Evolutionary conservation across 805 yeast genomes (phyloP).

Genomic region (Jamesozyma piceae): DNA sequence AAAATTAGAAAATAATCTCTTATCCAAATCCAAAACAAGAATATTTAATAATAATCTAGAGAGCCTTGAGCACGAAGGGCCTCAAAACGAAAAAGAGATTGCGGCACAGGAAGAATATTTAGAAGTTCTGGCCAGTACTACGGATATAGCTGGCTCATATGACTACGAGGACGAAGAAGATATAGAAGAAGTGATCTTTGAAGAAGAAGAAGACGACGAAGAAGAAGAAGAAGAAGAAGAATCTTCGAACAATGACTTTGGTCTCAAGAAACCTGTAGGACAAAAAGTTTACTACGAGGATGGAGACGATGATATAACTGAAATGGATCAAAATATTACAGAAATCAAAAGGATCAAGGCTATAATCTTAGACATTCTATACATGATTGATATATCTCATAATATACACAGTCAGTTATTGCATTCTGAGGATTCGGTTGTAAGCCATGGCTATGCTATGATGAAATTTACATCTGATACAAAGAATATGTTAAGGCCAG

Average conservation of each 20-base stretch:
- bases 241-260: background rate
- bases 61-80: too few relatives aligned
- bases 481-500: background rate
- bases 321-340: conserved; percentile 1
- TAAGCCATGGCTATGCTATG: background rate
- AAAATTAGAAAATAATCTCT: background rate
- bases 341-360: background rate
- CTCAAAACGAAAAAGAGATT: background rate
- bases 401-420: background rate
- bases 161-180: conserved; percentile 7
- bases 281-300: background rate
- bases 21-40: background rate
- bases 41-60: conserved; percentile 2
- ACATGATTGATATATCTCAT: background rate
- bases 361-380: background rate
- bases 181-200: background rate
- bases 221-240: background rate
- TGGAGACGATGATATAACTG: background rate
- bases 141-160: conserved; percentile 9
- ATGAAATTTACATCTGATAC: background rate
- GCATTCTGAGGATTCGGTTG: background rate
- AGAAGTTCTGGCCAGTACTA: conserved; percentile 10
- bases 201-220: background rate
- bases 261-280: background rate
- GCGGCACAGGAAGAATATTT: conserved; percentile 18